phyloP scores from a whole-genome alignment of 2,329 filamentous ascomycete genomes.

The Zasmidium citrigriseum region DNA sequence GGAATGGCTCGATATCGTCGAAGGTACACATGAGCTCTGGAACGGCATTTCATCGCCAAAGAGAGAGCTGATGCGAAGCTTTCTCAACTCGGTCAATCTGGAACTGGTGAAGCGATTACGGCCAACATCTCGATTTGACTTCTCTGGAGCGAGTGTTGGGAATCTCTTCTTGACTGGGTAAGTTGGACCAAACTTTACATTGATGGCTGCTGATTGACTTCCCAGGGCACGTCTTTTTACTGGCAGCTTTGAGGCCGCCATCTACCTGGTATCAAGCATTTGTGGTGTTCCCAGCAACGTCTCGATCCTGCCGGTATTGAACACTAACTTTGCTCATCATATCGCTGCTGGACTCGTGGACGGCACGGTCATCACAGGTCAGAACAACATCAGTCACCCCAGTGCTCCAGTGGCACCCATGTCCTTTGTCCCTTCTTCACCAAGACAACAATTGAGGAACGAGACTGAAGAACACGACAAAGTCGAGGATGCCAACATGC shows the following conservation, averaged over 20 bases:
- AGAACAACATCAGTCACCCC: slow-evolving; percentile 90
- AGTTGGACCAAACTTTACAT: slow-evolving; percentile 25
- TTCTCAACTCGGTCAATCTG: slow-evolving; percentile 52
- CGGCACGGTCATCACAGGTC: slow-evolving; percentile 78
- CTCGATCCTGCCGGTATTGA: slow-evolving; percentile 83
- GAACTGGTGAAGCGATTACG: slow-evolving; percentile 51
- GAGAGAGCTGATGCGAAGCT: slow-evolving; percentile 54
- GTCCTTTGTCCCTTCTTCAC: slow-evolving; percentile 23
- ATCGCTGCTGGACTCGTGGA: slow-evolving; percentile 81
- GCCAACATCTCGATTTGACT: slow-evolving; percentile 51
- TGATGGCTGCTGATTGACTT: slow-evolving; percentile 6
- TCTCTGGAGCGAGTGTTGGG: slow-evolving; percentile 52
- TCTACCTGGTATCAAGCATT: slow-evolving; percentile 84
- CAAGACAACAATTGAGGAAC: slow-evolving; percentile 23
- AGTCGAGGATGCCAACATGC: slow-evolving; percentile 78
- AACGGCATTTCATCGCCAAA: slow-evolving; percentile 50
- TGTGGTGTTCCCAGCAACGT: slow-evolving; percentile 78
- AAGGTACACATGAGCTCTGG: slow-evolving; percentile 80
- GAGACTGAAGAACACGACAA: slow-evolving; percentile 61
- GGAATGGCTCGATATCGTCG: slow-evolving; percentile 89
- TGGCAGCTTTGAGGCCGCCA: slow-evolving; percentile 87
- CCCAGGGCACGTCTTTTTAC: slow-evolving; percentile 81
- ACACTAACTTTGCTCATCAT: slow-evolving; percentile 93
- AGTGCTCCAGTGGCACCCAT: slow-evolving; percentile 55
- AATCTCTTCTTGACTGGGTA: slow-evolving; percentile 55